Conservation (phyloP, 2,329 filamentous ascomycete species). For the Magnaporthiopsis rhizophila region DNA sequence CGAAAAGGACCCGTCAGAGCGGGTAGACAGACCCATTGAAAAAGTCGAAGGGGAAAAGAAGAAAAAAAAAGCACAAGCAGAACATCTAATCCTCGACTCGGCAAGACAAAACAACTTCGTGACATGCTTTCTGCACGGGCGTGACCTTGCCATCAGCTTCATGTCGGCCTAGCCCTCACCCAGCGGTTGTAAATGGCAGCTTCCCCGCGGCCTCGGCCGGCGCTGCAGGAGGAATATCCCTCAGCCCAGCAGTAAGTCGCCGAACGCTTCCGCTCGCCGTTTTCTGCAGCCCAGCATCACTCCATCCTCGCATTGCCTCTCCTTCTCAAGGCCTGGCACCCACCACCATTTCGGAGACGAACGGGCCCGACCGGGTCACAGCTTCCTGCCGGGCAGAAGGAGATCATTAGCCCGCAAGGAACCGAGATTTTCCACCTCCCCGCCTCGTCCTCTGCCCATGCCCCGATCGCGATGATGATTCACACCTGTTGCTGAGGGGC, state of each 20-base stretch:
- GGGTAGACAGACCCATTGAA: not conserved
- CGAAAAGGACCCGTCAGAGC: not conserved
- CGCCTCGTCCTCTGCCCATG: not conserved
- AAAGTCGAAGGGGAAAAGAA: not conserved
- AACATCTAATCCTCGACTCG: not conserved
- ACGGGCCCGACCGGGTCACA: not conserved
- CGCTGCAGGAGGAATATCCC: conserved; percentile 18
- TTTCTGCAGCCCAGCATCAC: not conserved
- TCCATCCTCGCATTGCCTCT: not conserved
- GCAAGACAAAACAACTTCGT: not conserved
- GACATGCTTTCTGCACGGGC: not conserved
- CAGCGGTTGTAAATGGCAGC: conserved; percentile 12
- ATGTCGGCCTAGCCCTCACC: not conserved
- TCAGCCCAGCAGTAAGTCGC: conserved; percentile 17
- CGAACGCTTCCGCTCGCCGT: not conserved
- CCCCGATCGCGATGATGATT: conserved; percentile 50
- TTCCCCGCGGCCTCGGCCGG: conserved; percentile 4
- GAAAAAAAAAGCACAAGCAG: not conserved
- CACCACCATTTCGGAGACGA: not conserved
- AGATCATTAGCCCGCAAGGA: not conserved
- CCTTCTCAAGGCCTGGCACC: not conserved
- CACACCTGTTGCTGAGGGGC: conserved; percentile 47
- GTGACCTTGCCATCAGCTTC: not conserved
- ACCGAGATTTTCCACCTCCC: not conserved
- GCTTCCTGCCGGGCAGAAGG: conserved; percentile 9